A percentile compares a stretch with the other conserved stretches of the same genome.
Conservation (phyloP, 352 stramenopile genomes). For the Phytophthora pluvialis region DNA sequence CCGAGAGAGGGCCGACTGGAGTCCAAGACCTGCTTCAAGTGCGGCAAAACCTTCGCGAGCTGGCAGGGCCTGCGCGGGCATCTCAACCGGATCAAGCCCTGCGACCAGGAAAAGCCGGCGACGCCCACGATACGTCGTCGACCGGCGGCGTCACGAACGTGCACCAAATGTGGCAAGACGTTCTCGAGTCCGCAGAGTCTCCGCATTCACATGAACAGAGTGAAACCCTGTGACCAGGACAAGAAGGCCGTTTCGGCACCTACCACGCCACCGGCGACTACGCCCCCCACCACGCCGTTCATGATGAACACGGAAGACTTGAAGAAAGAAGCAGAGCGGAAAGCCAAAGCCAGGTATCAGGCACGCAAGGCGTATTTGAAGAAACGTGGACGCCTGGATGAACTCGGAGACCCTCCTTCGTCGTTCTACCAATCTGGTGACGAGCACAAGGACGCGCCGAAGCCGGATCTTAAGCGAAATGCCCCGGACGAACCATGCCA, state of each 20-base stretch:
- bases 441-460: background rate
- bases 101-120: constrained; percentile 30
- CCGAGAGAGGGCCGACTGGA: constrained; percentile 18
- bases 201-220: constrained; percentile 37
- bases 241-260: background rate
- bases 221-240: constrained; percentile 36
- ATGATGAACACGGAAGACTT: constrained; percentile 22
- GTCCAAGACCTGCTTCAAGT: constrained; percentile 37
- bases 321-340: constrained; percentile 28
- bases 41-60: constrained; percentile 39
- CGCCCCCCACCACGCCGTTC: background rate
- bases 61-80: constrained; percentile 35
- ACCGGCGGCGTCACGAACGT: constrained; percentile 23
- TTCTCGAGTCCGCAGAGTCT: constrained; percentile 42
- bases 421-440: background rate
- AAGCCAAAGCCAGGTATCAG: constrained; percentile 32
- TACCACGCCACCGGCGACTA: constrained; percentile 9
- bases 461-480: constrained; percentile 19
- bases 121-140: constrained; percentile 13
- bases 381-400: constrained; percentile 31
- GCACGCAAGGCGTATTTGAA: constrained; percentile 40
- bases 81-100: constrained; percentile 37
- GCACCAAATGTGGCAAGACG: constrained; percentile 34
- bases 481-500: constrained; percentile 1
- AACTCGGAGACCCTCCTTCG: constrained; percentile 21